Conservation (phyloP, 148 eudicot genomes). For the Fagopyrum esculentum region DNA sequence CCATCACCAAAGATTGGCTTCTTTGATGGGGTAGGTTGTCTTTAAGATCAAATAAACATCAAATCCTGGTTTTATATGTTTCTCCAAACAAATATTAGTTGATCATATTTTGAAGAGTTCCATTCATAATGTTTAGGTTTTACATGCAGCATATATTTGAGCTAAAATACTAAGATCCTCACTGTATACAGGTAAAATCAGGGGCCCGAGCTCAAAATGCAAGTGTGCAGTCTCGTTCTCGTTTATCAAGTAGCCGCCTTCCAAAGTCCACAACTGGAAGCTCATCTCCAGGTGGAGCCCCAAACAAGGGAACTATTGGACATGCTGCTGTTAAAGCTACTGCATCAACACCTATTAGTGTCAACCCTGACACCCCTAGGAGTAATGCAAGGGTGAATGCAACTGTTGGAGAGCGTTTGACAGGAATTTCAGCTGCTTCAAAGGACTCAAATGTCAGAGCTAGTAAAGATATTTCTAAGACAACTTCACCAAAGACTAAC, state of each 20-base stretch:
- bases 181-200: constrained; percentile 48
- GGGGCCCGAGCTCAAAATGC: constrained; percentile 43
- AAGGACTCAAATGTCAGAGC: constrained; percentile 19
- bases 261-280: constrained; percentile 36
- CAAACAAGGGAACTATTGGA: constrained; percentile 34
- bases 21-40: constrained; percentile 89
- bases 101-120: neutral
- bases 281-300: constrained; percentile 28
- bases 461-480: constrained; percentile 16
- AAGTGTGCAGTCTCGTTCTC: constrained; percentile 36
- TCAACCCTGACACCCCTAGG: constrained; percentile 25
- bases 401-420: constrained; percentile 19
- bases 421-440: constrained; percentile 19
- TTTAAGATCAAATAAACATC: neutral
- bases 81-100: neutral
- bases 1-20: constrained; percentile 92
- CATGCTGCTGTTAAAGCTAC: constrained; percentile 24
- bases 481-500: constrained; percentile 14
- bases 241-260: constrained; percentile 29
- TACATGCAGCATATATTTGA: neutral
- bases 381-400: constrained; percentile 17
- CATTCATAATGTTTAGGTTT: constrained; percentile 2
- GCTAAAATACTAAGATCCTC: constrained; percentile 9
- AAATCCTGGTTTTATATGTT: neutral
- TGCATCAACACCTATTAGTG: constrained; percentile 19